Conservation (phyloP, 2,329 filamentous ascomycete species). For the Byssochlamys sp. region DNA sequence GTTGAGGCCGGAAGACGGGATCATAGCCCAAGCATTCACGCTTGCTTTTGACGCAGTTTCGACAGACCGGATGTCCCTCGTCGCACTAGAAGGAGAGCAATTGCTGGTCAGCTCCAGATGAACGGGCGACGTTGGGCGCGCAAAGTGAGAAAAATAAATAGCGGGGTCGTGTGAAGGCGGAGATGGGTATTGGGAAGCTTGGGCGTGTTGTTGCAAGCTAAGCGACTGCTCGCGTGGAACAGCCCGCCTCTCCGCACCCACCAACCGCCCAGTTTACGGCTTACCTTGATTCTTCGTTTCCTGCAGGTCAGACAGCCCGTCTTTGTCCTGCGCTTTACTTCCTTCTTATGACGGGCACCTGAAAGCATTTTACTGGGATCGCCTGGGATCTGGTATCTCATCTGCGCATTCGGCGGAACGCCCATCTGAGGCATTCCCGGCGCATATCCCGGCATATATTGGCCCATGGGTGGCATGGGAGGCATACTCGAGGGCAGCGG, state of each 20-base stretch:
- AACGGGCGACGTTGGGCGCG: constrained; percentile 7
- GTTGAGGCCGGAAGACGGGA: constrained; percentile 62
- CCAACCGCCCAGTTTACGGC: constrained; percentile 13
- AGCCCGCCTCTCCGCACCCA: constrained; percentile 5
- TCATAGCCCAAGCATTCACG: constrained; percentile 60
- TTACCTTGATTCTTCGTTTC: constrained; percentile 64
- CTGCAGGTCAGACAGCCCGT: constrained; percentile 60
- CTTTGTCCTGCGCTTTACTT: constrained; percentile 67
- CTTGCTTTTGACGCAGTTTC: constrained; percentile 60
- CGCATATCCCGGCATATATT: constrained; percentile 42
- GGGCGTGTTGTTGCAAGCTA: constrained; percentile 12
- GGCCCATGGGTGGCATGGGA: constrained; percentile 44
- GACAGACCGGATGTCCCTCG: constrained; percentile 82
- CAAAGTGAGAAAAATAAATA: constrained; percentile 7
- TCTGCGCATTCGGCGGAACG: constrained; percentile 36
- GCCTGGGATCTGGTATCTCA: constrained; percentile 44
- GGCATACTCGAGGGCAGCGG: constrained; percentile 39
- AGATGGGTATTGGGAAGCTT: constrained; percentile 12
- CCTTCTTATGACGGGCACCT: constrained; percentile 56
- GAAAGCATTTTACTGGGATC: constrained; percentile 48
- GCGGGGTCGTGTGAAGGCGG: constrained; percentile 11
- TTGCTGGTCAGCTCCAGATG: constrained; percentile 9
- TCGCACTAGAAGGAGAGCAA: constrained; percentile 60
- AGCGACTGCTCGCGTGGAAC: constrained; percentile 13
- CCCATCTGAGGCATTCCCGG: constrained; percentile 22